Percentiles rank a stretch among this genome's conserved stretches.
Evolutionary conservation across 257 asterid species (phyloP).

Genomic region (Verbena officinalis): DNA sequence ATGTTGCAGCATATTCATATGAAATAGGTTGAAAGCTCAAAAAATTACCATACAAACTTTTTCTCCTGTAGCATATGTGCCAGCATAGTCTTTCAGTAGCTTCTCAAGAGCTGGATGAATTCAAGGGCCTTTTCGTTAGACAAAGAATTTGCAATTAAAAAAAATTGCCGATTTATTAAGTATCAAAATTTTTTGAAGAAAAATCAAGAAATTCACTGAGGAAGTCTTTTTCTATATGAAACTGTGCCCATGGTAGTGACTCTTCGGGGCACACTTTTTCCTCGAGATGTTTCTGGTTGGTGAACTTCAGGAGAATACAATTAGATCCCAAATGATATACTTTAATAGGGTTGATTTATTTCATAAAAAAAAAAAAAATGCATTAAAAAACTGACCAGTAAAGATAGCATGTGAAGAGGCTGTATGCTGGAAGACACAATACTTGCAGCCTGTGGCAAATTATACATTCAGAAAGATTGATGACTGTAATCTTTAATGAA

Average conservation of each 20-base stretch:
- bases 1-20: no score
- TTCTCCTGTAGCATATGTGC: conserved; percentile 62
- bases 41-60: conserved; percentile 53
- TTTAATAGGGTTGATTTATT: neutral
- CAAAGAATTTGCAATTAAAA: neutral
- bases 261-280: conserved; percentile 64
- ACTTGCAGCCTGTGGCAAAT: conserved; percentile 61
- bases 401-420: conserved; percentile 75
- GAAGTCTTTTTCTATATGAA: conserved; percentile 56
- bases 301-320: conserved; percentile 10
- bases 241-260: conserved; percentile 51
- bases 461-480: conserved; percentile 11
- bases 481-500: no score
- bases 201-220: conserved; percentile 43
- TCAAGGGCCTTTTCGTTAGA: neutral
- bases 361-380: neutral
- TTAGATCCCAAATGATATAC: neutral
- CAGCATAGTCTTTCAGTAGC: conserved; percentile 49
- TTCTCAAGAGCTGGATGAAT: conserved; percentile 65
- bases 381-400: conserved; percentile 46
- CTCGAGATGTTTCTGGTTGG: conserved; percentile 54
- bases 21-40: neutral
- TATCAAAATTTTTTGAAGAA: neutral
- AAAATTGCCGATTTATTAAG: no score
- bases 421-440: conserved; percentile 72